Evolutionary conservation across 2,329 filamentous ascomycete genomes (phyloP).

Genomic region (Diaporthe capsici): DNA sequence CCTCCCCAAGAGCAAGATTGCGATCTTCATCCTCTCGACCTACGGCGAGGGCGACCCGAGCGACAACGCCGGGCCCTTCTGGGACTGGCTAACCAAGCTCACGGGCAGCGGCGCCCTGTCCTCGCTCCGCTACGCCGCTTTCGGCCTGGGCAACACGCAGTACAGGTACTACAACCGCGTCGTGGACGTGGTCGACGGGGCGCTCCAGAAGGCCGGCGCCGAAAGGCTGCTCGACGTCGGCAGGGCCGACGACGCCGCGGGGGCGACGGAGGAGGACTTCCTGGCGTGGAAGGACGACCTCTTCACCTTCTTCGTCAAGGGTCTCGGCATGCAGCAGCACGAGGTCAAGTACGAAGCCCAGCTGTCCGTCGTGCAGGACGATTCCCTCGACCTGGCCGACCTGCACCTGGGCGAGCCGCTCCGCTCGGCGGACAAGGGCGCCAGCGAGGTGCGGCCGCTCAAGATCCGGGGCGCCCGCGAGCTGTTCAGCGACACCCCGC

Average conservation of each 20-base stretch:
- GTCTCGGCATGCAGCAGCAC: conserved; percentile 46
- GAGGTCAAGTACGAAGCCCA: conserved; percentile 44
- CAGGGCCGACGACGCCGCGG: conserved; percentile 51
- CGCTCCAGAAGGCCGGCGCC: conserved; percentile 48
- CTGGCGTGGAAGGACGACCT: conserved; percentile 53
- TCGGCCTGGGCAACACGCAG: conserved; percentile 57
- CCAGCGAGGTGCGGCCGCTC: conserved; percentile 43
- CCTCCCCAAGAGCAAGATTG: conserved; percentile 47
- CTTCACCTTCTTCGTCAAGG: conserved; percentile 42
- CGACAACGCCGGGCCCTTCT: conserved; percentile 53
- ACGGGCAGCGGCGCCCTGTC: background rate
- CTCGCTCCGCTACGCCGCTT: conserved; percentile 37
- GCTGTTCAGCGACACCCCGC: conserved; percentile 44
- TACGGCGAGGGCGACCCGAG: conserved; percentile 59
- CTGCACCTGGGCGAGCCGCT: conserved; percentile 46
- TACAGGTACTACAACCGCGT: conserved; percentile 57
- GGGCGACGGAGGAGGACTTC: conserved; percentile 54
- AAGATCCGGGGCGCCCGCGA: conserved; percentile 43
- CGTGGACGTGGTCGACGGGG: conserved; percentile 48
- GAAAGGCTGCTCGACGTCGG: conserved; percentile 48
- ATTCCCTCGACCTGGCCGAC: conserved; percentile 42
- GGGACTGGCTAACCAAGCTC: conserved; percentile 47
- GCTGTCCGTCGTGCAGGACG: conserved; percentile 44
- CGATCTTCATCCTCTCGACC: conserved; percentile 55
- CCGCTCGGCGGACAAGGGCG: conserved; percentile 31